Conservation (phyloP, 768 basidiomycete species). For the Russula griseocarnosa region DNA sequence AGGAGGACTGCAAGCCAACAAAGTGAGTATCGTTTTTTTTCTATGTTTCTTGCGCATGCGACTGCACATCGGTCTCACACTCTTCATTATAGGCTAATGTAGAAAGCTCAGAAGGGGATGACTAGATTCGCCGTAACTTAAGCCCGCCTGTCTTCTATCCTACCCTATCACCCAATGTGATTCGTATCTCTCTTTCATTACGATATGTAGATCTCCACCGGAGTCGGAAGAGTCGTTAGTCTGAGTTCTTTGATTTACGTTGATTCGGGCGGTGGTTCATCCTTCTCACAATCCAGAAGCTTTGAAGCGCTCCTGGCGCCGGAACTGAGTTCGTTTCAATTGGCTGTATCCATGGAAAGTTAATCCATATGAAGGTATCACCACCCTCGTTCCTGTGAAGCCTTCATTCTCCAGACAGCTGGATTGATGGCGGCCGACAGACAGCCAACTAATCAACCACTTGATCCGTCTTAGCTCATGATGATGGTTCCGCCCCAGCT, state of each 20-base stretch:
- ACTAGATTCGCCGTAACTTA: constrained; percentile 25
- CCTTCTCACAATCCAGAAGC: neutral
- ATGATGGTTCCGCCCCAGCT: neutral
- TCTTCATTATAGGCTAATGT: constrained; percentile 37
- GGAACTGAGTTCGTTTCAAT: neutral
- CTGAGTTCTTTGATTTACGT: neutral
- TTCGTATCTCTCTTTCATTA: neutral
- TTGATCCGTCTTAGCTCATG: neutral
- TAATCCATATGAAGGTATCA: neutral
- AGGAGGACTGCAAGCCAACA: constrained; percentile 73
- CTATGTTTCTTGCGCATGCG: neutral
- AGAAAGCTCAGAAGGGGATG: constrained; percentile 37
- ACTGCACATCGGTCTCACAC: neutral
- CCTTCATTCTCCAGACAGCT: neutral
- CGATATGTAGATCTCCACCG: neutral
- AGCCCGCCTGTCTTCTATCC: neutral
- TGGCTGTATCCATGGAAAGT: neutral
- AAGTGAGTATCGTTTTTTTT: constrained; percentile 45
- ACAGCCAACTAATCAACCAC: neutral
- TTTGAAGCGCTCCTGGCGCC: neutral
- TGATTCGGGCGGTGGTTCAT: neutral
- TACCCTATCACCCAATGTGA: neutral
- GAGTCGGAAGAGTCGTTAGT: neutral
- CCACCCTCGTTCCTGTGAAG: constrained; percentile 5
- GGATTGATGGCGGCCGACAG: neutral